Percentiles rank a stretch among this genome's conserved stretches.
phyloP scores from a whole-genome alignment of 208 protist genomes.

The Leishmania amazonensis region DNA sequence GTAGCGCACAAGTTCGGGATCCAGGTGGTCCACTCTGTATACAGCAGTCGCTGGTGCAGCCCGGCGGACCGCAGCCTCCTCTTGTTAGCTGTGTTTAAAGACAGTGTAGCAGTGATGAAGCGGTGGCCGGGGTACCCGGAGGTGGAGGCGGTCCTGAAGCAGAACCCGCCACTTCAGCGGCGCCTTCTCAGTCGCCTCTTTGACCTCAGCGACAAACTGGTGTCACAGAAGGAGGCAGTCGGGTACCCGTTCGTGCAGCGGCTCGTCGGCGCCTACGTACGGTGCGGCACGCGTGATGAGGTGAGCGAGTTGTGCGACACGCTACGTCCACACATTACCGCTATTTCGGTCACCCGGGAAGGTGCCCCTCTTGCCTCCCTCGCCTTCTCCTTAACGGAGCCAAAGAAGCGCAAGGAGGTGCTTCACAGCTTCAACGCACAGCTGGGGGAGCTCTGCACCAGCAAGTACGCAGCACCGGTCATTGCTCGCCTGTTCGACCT shows the following conservation, averaged over 20 bases:
- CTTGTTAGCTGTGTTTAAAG: constrained; percentile 83
- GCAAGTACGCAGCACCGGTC: constrained; percentile 86
- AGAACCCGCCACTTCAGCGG: constrained; percentile 67
- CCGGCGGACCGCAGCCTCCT: constrained; percentile 72
- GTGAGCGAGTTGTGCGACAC: constrained; percentile 89
- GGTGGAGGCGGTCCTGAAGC: constrained; percentile 67
- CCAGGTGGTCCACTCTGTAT: constrained; percentile 75
- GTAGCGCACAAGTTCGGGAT: constrained; percentile 90
- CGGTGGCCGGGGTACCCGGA: constrained; percentile 84
- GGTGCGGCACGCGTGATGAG: constrained; percentile 73
- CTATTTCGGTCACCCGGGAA: constrained; percentile 69
- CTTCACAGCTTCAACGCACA: constrained; percentile 67
- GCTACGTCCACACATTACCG: constrained; percentile 69
- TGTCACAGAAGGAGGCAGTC: constrained; percentile 88
- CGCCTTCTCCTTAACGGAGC: constrained; percentile 80
- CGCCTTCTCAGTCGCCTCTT: constrained; percentile 82
- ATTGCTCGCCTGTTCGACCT: constrained; percentile 89
- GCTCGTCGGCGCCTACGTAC: constrained; percentile 70
- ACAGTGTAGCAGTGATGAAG: constrained; percentile 86
- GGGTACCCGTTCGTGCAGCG: constrained; percentile 87
- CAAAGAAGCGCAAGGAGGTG: constrained; percentile 85
- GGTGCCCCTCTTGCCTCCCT: constrained; percentile 79
- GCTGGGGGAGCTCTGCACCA: constrained; percentile 66
- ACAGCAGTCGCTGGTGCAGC: constrained; percentile 84
- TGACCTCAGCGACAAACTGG: constrained; percentile 86